Base-by-base conservation (phyloP, 805 yeast species). In the Metschnikowia noctiluminum region DNA sequence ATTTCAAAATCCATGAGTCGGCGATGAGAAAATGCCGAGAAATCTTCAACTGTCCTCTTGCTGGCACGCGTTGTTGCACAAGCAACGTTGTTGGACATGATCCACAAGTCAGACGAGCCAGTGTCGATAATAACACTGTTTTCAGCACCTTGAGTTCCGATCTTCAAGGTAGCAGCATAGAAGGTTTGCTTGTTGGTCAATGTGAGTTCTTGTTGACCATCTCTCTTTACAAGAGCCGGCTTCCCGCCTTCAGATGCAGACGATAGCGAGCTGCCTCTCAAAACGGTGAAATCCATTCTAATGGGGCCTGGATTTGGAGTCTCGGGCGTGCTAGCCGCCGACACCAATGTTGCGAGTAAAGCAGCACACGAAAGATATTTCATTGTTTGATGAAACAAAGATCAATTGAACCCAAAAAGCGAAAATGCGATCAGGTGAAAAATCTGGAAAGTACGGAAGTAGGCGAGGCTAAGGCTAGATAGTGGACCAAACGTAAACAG, bases 101-200 rank as follows among this genome's bases (percentile, higher is more conserved):
- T 61, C 77, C 77, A 72, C 52, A 72, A 64, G 55, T 72, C 77
- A 6, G 74, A 68, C 7, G 75, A 70, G 12, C 77, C 77, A n/a
- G 77, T 72, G 51, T 72, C 77, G 10, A 72, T 63, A 50, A 71
- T 60, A 3, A 70, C 73, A 14, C 59, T 59, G 14, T 61, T 63
- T 28, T 37, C 38, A 38, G 48, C 55, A 12, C 43, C 45, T 16
- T 53, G 35, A 12, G 54, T 47, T 14, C 60, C 60, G n/a, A 56
- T 14, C 35, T 38, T 35, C 1, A 55, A 28, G 11, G 49, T 46
- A 40, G 54, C 42, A 21, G 46, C 42, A 45, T 56, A 56, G 44
- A 43, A 46, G 9, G 52, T 50, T 12, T 47, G 51, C 36, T 39
- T 43, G 28, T 47, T 44, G 38, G 45, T 35, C n/a, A 50, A 45